Conservation (phyloP, 306 rosid genomes). For the Pachyrhizus erosus region DNA sequence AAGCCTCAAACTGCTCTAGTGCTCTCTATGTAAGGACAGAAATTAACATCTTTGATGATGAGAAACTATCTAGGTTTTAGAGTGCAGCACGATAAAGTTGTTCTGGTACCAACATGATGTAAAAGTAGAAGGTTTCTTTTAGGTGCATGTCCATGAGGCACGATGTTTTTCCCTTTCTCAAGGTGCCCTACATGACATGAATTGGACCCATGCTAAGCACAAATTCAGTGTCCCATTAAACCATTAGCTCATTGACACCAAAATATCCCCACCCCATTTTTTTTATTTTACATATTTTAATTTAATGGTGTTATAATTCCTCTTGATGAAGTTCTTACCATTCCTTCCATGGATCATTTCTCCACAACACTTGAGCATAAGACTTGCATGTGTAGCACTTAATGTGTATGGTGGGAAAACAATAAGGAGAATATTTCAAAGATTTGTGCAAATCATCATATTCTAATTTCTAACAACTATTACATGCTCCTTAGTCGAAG, state of each 20-base stretch:
- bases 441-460: neutral
- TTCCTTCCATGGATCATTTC: no score
- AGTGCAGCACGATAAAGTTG: neutral
- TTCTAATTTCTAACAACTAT: neutral
- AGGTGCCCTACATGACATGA: neutral
- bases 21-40: neutral
- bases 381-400: neutral
- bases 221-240: neutral
- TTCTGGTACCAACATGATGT: neutral
- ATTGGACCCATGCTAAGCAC: neutral
- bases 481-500: neutral
- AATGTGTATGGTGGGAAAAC: neutral
- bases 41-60: neutral
- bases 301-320: neutral
- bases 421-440: neutral
- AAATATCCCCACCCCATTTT: no score
- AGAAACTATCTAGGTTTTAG: neutral
- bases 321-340: neutral
- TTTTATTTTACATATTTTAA: no score
- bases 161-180: neutral
- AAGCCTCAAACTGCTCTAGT: conserved; percentile 6
- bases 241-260: no score
- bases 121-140: neutral
- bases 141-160: neutral
- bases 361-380: neutral